These are phyloP conservation scores for Chrysochromulina tobinii DNA, from an alignment of 78 protist genomes.

Conservation along the genomic window DNA sequence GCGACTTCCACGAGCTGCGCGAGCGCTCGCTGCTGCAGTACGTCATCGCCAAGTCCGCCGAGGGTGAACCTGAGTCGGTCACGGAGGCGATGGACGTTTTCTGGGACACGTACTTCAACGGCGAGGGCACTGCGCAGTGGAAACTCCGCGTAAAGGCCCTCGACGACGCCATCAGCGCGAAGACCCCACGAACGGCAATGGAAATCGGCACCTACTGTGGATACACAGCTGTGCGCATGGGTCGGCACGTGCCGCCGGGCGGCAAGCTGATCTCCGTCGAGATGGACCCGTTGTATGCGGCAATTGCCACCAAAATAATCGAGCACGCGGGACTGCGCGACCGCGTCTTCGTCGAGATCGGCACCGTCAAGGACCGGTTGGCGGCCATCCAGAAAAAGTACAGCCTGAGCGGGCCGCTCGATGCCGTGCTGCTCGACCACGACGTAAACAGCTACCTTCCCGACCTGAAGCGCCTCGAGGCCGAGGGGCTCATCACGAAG, in stretches of 20 bases:
- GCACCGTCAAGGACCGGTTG: background rate
- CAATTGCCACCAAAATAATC: background rate
- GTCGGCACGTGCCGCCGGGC: background rate
- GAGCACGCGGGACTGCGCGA: slow-evolving; percentile 1
- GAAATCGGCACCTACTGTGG: background rate
- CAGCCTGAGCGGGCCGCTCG: background rate
- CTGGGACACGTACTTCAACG: slow-evolving; percentile 27
- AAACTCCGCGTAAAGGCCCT: background rate
- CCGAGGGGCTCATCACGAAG: background rate
- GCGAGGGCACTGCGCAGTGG: background rate
- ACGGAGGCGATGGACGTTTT: background rate
- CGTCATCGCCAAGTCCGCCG: background rate
- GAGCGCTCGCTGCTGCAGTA: slow-evolving; percentile 21
- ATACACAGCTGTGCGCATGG: slow-evolving; percentile 7
- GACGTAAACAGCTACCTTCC: background rate
- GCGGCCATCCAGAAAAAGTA: background rate
- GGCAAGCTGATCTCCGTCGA: slow-evolving; percentile 19
- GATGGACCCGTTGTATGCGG: slow-evolving; percentile 3
- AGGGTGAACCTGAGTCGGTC: background rate
- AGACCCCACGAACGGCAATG: background rate
- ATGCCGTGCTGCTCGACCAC: slow-evolving; percentile 11
- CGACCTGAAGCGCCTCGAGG: background rate
- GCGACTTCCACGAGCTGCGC: background rate
- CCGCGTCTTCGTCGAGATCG: background rate
- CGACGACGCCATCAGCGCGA: background rate